Base-by-base conservation (phyloP, 2,329 filamentous ascomycete genomes). In the Fusarium pseudonygamai region DNA sequence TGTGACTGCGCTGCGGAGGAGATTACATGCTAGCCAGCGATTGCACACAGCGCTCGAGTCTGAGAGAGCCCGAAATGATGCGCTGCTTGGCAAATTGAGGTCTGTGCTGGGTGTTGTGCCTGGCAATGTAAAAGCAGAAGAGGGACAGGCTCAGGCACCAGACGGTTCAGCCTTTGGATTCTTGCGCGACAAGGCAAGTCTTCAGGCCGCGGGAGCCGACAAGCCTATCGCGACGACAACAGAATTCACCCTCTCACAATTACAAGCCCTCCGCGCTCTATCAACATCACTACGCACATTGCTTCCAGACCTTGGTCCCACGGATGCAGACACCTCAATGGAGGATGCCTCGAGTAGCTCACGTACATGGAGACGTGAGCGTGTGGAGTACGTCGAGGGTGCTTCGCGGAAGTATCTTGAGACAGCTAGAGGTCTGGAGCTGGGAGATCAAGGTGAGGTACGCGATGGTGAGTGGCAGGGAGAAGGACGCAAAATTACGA, bases 331-430 rank as follows among this genome's bases (percentile, higher is more conserved):
- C 7, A 79, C 80, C 71, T 69, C 78, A 46, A 70, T 75, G 7
- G 76, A 78, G n/a, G 77, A 77, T 11, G 75, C 78, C 11, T 78
- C 78, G 22, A 78, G 80, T n/a, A 82, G 68, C 24, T 78, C 85
- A 60, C 86, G 87, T 78, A 87, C 87, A 50, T 93, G 90, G 84
- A 88, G 91, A 43, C 88, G 91, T 60, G 91, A 96, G 80, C 87
- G 96, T 68, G 87, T 92, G 64, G 89, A 93, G 74, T 98, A 98
- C 80, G 91, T 98, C 55, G 95, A 98, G 82, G 88, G 88, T 60
- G 91, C 95, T 78, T 93, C 93, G 57, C 86, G 90, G 74, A 87
- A 93, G 67, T 93, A 97, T 79, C 84, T 98, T 45, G 93, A 97
- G 83, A 87, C 84, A 34, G 85, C 90, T 49, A 85, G 90, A 50